Evolutionary conservation across 2,329 filamentous ascomycete species (phyloP), one percentile per base, ranked within the genome.

Genomic region (Nannizziopsis barbatae): DNA sequence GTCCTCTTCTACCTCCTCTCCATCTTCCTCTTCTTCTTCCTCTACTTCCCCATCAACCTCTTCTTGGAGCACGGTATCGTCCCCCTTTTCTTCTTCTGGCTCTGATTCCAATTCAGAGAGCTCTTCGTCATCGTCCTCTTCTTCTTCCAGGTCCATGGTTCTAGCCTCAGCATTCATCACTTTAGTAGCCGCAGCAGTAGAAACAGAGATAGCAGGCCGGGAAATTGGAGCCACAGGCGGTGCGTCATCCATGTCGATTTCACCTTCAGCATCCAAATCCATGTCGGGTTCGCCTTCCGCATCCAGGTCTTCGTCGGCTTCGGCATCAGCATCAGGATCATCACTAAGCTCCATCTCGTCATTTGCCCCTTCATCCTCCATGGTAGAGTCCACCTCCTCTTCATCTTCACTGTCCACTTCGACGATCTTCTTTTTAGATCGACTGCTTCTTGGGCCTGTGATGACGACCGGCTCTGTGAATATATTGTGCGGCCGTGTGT

Each of bases 51-150:
- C 55, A 43, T 68, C 63, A 32, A 63, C 56, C 38, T 69, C 63
- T 30, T 66, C 64, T 41, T 66, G 63, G 14, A 67, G 54, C 32
- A 65, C 64, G 27, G 67, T 70, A 46, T 72, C 71, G 42, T 71
- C 70, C 33, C 75, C 73, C 18, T 73, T 71, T 12, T 71, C 69
- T 17, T 67, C 71, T 14, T 69, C 70, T 8, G 68, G 69, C 41
- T 71, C 69, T 9, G 69, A 68, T 5, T 69, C 70, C 2, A 68
- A 60, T 14, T 71, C 70, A 9, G 69, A 72, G 2, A 70, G 60
- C 35, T 71, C 69, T 38, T 76, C 75, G 9, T 75, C 74, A 32
- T 74, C 73, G 42, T 75, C 74, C 39, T 75, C 74, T 22, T 71
- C 67, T 15, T 68, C 65, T 4, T 65, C 59, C 38, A 69, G 53